Percentiles rank a stretch among this genome's conserved stretches.
These are phyloP conservation scores for Eutrema yunnanense DNA, from an alignment of 345 rosid species.

Conservation along the genomic window DNA sequence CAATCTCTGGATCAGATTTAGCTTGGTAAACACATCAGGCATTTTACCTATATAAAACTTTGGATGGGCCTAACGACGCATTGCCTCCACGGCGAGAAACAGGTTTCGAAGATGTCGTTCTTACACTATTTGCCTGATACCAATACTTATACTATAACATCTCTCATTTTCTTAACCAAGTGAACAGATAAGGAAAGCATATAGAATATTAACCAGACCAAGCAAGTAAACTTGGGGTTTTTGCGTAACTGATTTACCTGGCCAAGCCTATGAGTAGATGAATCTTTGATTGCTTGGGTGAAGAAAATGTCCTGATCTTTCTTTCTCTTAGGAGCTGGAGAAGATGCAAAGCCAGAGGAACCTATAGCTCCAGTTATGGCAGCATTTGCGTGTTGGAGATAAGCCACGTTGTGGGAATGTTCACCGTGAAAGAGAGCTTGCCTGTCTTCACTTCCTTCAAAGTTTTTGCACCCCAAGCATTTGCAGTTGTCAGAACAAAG, in stretches of 20 bases:
- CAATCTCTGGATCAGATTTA: neutral
- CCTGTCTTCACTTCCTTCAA: constrained; percentile 95
- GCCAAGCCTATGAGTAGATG: constrained; percentile 48
- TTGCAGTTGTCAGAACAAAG: constrained; percentile 97
- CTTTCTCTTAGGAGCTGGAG: constrained; percentile 68
- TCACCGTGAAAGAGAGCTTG: constrained; percentile 88
- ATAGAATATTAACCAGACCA: neutral
- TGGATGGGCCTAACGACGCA: constrained; percentile 49
- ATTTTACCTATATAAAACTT: constrained; percentile 69
- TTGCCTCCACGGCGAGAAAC: constrained; percentile 40
- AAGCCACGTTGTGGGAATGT: constrained; percentile 54
- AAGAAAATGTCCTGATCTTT: constrained; percentile 71
- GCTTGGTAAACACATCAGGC: neutral
- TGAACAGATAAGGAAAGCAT: neutral
- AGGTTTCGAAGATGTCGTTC: constrained; percentile 35
- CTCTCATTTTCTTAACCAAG: neutral
- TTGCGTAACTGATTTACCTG: constrained; percentile 42
- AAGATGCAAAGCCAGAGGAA: constrained; percentile 77
- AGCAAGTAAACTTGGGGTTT: neutral
- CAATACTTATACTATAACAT: constrained; percentile 5
- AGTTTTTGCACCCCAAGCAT: constrained; percentile 98
- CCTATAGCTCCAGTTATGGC: constrained; percentile 97
- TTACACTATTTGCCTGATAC: constrained; percentile 49
- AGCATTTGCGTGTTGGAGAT: constrained; percentile 93
- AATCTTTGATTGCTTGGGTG: constrained; percentile 53